Percentiles rank a stretch among this genome's conserved stretches.
phyloP scores from a whole-genome alignment of 306 rosid species.

The Cajanus cajan region DNA sequence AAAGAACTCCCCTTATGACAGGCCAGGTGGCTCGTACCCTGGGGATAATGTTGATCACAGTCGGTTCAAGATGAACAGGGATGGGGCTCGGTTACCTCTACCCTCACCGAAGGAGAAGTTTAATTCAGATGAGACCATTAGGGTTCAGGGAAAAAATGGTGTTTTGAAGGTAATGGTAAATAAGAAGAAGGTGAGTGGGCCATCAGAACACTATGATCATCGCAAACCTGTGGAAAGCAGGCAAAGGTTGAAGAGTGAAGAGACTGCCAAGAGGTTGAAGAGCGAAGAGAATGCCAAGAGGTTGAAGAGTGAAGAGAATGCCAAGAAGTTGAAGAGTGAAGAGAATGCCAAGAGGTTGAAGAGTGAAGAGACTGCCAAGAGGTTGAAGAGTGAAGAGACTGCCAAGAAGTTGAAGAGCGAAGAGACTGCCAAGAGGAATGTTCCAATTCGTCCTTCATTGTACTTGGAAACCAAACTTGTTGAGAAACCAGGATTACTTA shows the following conservation, averaged over 20 bases:
- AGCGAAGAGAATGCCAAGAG: conserved; percentile 48
- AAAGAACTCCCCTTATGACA: conserved; percentile 45
- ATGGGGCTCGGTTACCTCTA: conserved; percentile 42
- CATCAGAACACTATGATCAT: conserved; percentile 45
- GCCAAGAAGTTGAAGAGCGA: too few relatives aligned
- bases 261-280: conserved; percentile 33
- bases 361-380: neutral
- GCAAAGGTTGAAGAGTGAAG: conserved; percentile 31
- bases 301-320: neutral
- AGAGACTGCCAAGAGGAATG: conserved; percentile 52
- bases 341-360: too few relatives aligned
- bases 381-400: too few relatives aligned
- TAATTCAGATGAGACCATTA: conserved; percentile 65
- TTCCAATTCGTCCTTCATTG: conserved; percentile 34
- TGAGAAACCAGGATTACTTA: conserved; percentile 47
- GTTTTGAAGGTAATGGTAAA: conserved; percentile 91
- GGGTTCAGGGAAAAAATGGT: conserved; percentile 97
- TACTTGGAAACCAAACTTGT: conserved; percentile 43
- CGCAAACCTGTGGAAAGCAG: conserved; percentile 50
- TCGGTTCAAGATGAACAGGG: conserved; percentile 48
- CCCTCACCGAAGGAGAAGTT: conserved; percentile 60
- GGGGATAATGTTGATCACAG: conserved; percentile 43
- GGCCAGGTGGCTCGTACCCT: conserved; percentile 33
- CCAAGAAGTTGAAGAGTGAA: conserved; percentile 40
- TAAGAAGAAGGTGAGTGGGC: conserved; percentile 53